Conservation (phyloP, 495 filamentous ascomycete species). For the Talaromyces thailandensis region DNA sequence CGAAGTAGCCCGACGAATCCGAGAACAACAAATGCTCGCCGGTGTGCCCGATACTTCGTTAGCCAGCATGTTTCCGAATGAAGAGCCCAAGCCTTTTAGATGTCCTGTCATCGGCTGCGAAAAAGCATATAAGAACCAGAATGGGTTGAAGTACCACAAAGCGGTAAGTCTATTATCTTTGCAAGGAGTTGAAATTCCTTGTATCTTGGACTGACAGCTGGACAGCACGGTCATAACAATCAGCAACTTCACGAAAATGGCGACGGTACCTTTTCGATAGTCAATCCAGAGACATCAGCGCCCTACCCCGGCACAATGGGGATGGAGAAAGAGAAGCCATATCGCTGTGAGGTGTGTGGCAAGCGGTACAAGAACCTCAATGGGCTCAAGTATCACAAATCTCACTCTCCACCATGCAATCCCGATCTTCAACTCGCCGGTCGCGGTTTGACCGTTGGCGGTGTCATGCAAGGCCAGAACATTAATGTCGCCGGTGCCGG, state of each 20-base stretch:
- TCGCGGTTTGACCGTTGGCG: slow-evolving; percentile 32
- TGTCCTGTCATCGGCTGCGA: slow-evolving; percentile 98
- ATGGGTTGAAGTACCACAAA: slow-evolving; percentile 84
- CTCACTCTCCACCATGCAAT: slow-evolving; percentile 68
- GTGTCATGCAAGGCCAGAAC: slow-evolving; percentile 43
- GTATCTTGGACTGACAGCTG: background rate
- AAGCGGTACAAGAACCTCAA: slow-evolving; percentile 99
- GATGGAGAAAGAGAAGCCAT: slow-evolving; percentile 99
- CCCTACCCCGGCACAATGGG: slow-evolving; percentile 93
- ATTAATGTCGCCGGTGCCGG: slow-evolving; percentile 43
- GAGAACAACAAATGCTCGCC: slow-evolving; percentile 66
- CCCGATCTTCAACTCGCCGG: slow-evolving; percentile 39
- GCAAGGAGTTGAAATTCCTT: background rate
- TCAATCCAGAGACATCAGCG: slow-evolving; percentile 87
- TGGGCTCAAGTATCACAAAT: slow-evolving; percentile 87
- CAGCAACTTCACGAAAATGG: slow-evolving; percentile 92
- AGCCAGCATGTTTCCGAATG: slow-evolving; percentile 36
- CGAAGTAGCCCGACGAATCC: slow-evolving; percentile 58
- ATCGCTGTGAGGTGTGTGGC: slow-evolving; percentile 90
- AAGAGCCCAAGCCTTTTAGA: slow-evolving; percentile 89
- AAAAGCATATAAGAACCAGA: slow-evolving; percentile 99
- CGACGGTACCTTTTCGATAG: slow-evolving; percentile 95
- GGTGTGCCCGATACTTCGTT: slow-evolving; percentile 46
- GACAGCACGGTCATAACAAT: slow-evolving; percentile 85
- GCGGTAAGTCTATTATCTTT: slow-evolving; percentile 39